Evolutionary conservation across 331 rosid species (phyloP), one percentile per base, ranked within the genome.

Genomic region (Ulmus americana): DNA sequence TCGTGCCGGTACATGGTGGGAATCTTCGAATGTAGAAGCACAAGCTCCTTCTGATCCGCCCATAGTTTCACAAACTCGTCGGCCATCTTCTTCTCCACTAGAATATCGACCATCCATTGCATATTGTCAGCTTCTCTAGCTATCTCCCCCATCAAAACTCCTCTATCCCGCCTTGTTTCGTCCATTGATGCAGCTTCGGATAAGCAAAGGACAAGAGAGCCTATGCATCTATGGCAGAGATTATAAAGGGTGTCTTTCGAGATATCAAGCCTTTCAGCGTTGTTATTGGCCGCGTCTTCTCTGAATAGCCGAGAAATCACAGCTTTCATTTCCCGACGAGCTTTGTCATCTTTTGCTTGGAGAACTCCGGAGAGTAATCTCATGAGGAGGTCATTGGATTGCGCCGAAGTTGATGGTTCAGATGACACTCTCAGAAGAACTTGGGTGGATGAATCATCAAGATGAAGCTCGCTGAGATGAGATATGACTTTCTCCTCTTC

Each of bases 11-110:
- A 87, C 63, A 90, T 64, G 39, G 56, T 79, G 0, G 92, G 86
- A 72, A 87, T 76, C 77, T 83, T 83, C 3, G 87, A 85, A 76
- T 90, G 97, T 65, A 87, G 95, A 47, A 43, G 39, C 7, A 85
- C 95, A 15, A 90, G 95, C 73, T 87, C 97, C 75, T 78, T 81
- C 85, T 90, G 97, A 59, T 90, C 95, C 9, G 97, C 92, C 97
- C 97, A 90, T 57, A 90, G 57, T 68, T 87, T 85, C 65, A 87
- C 95, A 77, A 85, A 87, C 41, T 87, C 97, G 10, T 90, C 95
- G 0, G 85, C 90, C 71, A 85, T 78, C 77, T 79, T 87, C 68
- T 73, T 87, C 64, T 74, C 79, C 9, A 87, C 71, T 64, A 90
- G 71, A 45, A 87, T 85, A 57, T 82, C 97, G 55, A 85, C 94